phyloP scores from a whole-genome alignment of 371 early-diverging fungal species.

The Catenaria anguillulae region DNA sequence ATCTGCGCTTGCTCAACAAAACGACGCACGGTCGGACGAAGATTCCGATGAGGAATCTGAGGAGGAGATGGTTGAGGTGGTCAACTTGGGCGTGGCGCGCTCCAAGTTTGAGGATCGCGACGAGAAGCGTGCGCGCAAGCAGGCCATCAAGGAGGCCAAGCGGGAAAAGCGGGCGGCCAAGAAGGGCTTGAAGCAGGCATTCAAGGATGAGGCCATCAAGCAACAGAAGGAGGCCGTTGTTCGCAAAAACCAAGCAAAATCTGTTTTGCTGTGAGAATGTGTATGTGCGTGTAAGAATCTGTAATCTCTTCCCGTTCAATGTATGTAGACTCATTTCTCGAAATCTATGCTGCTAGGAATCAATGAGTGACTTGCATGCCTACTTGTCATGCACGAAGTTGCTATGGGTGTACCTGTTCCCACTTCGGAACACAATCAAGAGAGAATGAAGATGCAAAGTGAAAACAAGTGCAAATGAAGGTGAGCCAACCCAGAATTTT shows the following conservation, averaged over 20 bases:
- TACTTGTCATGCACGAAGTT: too few relatives aligned
- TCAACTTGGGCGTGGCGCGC: slow-evolving; percentile 39
- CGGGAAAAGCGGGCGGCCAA: not conserved
- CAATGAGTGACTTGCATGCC: too few relatives aligned
- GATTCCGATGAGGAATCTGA: not conserved
- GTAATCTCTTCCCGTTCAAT: too few relatives aligned
- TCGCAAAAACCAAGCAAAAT: not conserved
- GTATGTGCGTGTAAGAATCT: too few relatives aligned
- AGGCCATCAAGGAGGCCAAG: slow-evolving; percentile 45
- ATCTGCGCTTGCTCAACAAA: not conserved
- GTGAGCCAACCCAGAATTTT: too few relatives aligned
- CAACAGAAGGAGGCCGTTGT: not conserved
- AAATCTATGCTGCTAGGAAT: too few relatives aligned
- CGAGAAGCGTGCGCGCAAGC: slow-evolving; percentile 78
- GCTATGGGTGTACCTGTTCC: too few relatives aligned
- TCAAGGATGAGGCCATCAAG: not conserved
- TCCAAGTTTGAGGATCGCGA: slow-evolving; percentile 61
- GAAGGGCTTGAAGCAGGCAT: slow-evolving; percentile 1
- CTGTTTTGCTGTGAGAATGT: too few relatives aligned
- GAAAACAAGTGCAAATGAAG: too few relatives aligned
- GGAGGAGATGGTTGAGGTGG: not conserved
- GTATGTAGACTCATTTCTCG: too few relatives aligned
- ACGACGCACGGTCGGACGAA: not conserved
- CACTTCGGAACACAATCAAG: too few relatives aligned
- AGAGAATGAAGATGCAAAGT: too few relatives aligned